Evolutionary conservation across 352 stramenopile genomes (phyloP), one percentile per base, ranked within the genome.

Genomic region (Phytophthora tubulina): DNA sequence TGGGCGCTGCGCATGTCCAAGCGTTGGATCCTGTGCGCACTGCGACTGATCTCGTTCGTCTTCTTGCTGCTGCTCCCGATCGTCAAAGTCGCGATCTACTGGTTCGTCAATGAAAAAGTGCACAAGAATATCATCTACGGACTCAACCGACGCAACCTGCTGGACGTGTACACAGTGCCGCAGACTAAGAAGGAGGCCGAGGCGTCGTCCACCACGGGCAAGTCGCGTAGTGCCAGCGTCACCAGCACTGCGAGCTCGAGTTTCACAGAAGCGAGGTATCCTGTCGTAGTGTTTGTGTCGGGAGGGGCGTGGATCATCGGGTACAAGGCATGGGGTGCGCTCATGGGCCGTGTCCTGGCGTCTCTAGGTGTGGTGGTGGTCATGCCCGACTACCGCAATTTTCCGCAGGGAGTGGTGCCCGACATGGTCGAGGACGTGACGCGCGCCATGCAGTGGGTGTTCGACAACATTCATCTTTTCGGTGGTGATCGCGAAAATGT

Each of bases 271-370:
- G 71, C 64, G n/a, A 72, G 63, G 30, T 76, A 79, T 38, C 93
- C 94, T 1, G 92, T 98, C 7, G 76, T 98, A 0, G 84, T 98
- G 15, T 98, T 98, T 64, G 79, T 97, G 10, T 92, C 88, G 7
- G 94, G 94, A 35, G 94, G 92, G 35, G 87, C 92, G 7, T 98
- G 92, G 92, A 97, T 97, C 67, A 98, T 98, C 44, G 92, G 94
- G 4, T 97, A 98, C 80, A 97, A 97, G 77, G 93, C 91, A 21
- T 98, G 93, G 93, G 92, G 91, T 4, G 79, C 91, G 2, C 77
- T 98, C 10, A 85, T 98, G 62, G 93, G 86, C 57, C 83, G 90
- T 30, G 88, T 88, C 1, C 62, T 98, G 13, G 84, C 83, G 4
- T 81, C 84, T 3, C 79, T 88, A 33, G 90, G 89, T 7, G 76